Evolutionary conservation across 2,329 filamentous ascomycete species (phyloP).

Genomic region (Blumeria graminis): DNA sequence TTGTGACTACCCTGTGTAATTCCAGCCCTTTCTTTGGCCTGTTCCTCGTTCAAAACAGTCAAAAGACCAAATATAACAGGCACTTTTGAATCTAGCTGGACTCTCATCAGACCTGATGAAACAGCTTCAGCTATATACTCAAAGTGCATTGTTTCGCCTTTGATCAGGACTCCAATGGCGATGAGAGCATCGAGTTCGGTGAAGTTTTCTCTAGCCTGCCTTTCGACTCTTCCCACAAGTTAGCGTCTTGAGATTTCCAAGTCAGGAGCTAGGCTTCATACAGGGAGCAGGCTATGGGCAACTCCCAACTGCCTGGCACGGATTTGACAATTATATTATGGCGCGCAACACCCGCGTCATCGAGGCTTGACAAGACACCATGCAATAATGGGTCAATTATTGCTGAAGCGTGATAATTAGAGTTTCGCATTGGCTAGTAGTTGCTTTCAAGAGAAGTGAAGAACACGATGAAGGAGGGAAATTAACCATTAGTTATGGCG

Average conservation of each 20-base stretch:
- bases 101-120: conserved; percentile 77
- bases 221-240: conserved; percentile 25
- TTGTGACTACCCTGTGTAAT: conserved; percentile 67
- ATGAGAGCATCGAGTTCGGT: conserved; percentile 75
- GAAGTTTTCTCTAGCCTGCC: background rate
- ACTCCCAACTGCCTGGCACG: conserved; percentile 84
- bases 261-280: conserved; percentile 3
- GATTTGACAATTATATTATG: conserved; percentile 75
- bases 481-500: background rate
- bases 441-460: background rate
- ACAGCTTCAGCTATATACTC: conserved; percentile 92
- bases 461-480: background rate
- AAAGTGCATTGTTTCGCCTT: conserved; percentile 98
- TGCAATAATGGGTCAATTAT: conserved; percentile 71
- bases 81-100: conserved; percentile 70
- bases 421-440: background rate
- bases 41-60: conserved; percentile 70
- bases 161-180: conserved; percentile 87
- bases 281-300: conserved; percentile 56
- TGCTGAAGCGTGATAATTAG: conserved; percentile 18
- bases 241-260: conserved; percentile 34
- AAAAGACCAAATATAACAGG: conserved; percentile 83
- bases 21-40: conserved; percentile 67
- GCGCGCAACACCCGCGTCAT: conserved; percentile 57
- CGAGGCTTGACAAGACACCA: conserved; percentile 57